Conservation (phyloP, 768 basidiomycete genomes). For the Coprinopsis cinerea region DNA sequence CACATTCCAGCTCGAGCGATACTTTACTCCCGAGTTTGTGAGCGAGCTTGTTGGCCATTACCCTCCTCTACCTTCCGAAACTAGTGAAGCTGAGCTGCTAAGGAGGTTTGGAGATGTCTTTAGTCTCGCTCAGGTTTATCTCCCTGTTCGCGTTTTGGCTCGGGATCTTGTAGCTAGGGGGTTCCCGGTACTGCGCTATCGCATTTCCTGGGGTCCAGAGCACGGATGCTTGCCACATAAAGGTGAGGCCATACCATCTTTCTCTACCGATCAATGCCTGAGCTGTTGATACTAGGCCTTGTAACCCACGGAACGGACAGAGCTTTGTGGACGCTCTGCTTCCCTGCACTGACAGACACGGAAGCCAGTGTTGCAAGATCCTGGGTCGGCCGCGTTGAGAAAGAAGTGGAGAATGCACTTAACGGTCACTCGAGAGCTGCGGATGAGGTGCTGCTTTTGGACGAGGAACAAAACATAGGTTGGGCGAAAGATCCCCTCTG, state of each 20-base stretch:
- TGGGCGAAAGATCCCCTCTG: slow-evolving; percentile 31
- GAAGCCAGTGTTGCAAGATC: slow-evolving; percentile 44
- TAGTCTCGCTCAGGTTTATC: slow-evolving; percentile 58
- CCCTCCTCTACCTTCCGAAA: slow-evolving; percentile 30
- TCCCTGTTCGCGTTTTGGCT: slow-evolving; percentile 58
- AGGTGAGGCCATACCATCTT: slow-evolving; percentile 31
- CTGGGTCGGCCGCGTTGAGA: slow-evolving; percentile 50
- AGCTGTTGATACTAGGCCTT: slow-evolving; percentile 43
- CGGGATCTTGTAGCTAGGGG: slow-evolving; percentile 49
- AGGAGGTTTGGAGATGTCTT: slow-evolving; percentile 54
- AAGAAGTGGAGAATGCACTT: slow-evolving; percentile 29
- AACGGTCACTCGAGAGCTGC: neutral
- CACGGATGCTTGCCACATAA: slow-evolving; percentile 44
- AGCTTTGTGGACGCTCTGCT: slow-evolving; percentile 53
- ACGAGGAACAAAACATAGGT: slow-evolving; percentile 41
- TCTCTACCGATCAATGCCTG: neutral
- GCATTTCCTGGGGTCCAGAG: slow-evolving; percentile 65
- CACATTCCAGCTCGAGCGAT: slow-evolving; percentile 51
- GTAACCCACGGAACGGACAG: slow-evolving; percentile 70
- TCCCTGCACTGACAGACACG: slow-evolving; percentile 38
- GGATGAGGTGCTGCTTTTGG: slow-evolving; percentile 38
- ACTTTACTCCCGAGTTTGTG: slow-evolving; percentile 48
- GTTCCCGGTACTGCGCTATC: slow-evolving; percentile 65
- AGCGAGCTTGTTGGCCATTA: slow-evolving; percentile 41
- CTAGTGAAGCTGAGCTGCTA: slow-evolving; percentile 36